Evolutionary conservation across 2,329 filamentous ascomycete genomes (phyloP), one percentile per base, ranked within the genome.

Genomic region (Colletotrichum orchidophilum): DNA sequence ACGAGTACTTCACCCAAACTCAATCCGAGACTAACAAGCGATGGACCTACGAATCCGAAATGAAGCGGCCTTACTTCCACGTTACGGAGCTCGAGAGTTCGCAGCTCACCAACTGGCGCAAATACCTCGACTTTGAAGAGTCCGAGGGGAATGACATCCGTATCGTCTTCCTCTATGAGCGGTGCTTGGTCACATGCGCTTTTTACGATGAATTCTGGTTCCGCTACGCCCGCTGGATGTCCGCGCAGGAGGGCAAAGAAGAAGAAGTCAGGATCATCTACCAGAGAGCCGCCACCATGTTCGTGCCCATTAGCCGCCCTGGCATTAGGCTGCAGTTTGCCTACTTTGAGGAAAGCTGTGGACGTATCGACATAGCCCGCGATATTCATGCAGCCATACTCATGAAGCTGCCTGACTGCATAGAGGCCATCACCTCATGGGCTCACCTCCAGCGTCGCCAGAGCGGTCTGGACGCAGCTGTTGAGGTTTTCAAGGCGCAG

Each of bases 131-230:
- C 79, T 98, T 97, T 76, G 96, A 99, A 79, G 96, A 99, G 82
- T 83, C 87, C 0, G 93, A 97, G 80, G 94, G 93, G 63, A 90
- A 95, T 74, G 94, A 91, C 75, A 82, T 86, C 15, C 90, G 96
- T 70, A 92, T 88, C 55, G 89, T 93, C 6, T 96, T 96, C 78
- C 84, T 99, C 35, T 98, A 99, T 79, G 96, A 99, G 84, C 92
- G 96, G 62, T 98, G 95, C 77, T 83, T 99, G 63, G 94, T 97
- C 42, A 96, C 94, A 0, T 97, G 94, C 77, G 96, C 96, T 18
- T 93, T 97, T 75, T 98, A 99, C 79, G 96, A 98, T 60, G 96
- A 98, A 79, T 97, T 98, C 81, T 99, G 96, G 96, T 91, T 97
- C 77, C 93, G 96, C n/a, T 99, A 97, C 81, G 94, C 93, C 18